phyloP scores from a whole-genome alignment of 768 basidiomycete species.

The Mycena metata region DNA sequence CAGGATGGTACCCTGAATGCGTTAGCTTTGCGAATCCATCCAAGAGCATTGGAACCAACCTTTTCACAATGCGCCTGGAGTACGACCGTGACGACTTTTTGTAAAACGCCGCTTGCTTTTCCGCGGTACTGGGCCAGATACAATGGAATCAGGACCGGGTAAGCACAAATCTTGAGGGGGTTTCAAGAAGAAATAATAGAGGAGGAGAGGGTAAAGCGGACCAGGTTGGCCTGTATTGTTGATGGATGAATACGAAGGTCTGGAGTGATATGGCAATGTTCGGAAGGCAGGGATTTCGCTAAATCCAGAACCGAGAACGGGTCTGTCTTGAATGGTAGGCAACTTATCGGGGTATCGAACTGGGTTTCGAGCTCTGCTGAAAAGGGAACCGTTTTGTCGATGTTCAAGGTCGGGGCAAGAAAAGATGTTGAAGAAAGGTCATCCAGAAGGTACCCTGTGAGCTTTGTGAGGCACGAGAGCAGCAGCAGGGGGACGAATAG shows the following conservation, averaged over 20 bases:
- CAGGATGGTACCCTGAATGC: slow-evolving; percentile 26
- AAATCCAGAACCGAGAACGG: slow-evolving; percentile 65
- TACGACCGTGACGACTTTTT: slow-evolving; percentile 39
- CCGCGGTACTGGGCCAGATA: slow-evolving; percentile 68
- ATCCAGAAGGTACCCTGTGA: slow-evolving; percentile 59
- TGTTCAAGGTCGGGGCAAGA: slow-evolving; percentile 44
- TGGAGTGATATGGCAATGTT: slow-evolving; percentile 52
- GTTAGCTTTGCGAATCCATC: not conserved
- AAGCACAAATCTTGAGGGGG: slow-evolving; percentile 63
- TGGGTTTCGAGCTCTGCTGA: slow-evolving; percentile 61
- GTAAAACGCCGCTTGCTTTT: not conserved
- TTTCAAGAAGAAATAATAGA: slow-evolving; percentile 14
- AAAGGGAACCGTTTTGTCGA: slow-evolving; percentile 58
- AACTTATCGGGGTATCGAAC: slow-evolving; percentile 63
- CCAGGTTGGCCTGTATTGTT: slow-evolving; percentile 61
- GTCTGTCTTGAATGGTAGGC: slow-evolving; percentile 68
- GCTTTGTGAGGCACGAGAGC: slow-evolving; percentile 14
- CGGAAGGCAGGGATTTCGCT: slow-evolving; percentile 50
- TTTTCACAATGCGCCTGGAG: slow-evolving; percentile 50
- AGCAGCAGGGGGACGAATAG: not conserved
- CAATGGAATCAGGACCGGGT: slow-evolving; percentile 74
- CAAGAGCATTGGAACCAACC: slow-evolving; percentile 39
- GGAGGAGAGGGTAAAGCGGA: slow-evolving; percentile 39
- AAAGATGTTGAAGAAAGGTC: slow-evolving; percentile 61
- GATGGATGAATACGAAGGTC: slow-evolving; percentile 58